A percentile compares a stretch with the other conserved stretches of the same genome.
phyloP scores from a whole-genome alignment of 305 asterid genomes.

The Fraxinus dipetala region DNA sequence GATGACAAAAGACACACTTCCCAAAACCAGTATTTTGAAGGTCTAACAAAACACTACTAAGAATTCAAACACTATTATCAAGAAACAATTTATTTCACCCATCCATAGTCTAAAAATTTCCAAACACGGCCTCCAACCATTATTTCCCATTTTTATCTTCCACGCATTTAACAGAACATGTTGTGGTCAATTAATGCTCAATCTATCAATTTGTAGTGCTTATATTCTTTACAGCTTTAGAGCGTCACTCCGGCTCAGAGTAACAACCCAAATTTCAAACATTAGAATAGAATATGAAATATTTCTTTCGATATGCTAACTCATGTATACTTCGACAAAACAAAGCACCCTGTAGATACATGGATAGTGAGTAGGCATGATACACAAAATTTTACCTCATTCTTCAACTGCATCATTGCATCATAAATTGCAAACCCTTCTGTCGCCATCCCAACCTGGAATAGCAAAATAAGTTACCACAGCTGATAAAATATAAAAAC shows the following conservation, averaged over 20 bases:
- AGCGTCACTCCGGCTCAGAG: neutral
- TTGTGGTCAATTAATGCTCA: neutral
- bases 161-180: neutral
- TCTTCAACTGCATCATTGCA: constrained; percentile 79
- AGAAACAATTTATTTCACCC: neutral
- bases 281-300: neutral
- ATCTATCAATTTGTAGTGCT: neutral
- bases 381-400: constrained; percentile 54
- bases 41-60: neutral
- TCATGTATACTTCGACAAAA: neutral
- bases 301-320: constrained; percentile 12
- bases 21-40: neutral
- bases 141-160: neutral
- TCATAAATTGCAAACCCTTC: constrained; percentile 96
- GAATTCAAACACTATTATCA: neutral
- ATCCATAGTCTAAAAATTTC: neutral
- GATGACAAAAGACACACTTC: neutral
- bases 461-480: neutral
- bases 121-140: neutral
- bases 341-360: constrained; percentile 5
- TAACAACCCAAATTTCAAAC: neutral
- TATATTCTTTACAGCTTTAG: neutral
- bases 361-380: constrained; percentile 10
- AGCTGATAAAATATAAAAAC: neutral
- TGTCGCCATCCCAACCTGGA: constrained; percentile 76